Percentiles rank a stretch among this genome's conserved stretches.
These are phyloP conservation scores for Tetracentron sinense DNA, from an alignment of 164 flowering plant genomes.

Conservation along the genomic window DNA sequence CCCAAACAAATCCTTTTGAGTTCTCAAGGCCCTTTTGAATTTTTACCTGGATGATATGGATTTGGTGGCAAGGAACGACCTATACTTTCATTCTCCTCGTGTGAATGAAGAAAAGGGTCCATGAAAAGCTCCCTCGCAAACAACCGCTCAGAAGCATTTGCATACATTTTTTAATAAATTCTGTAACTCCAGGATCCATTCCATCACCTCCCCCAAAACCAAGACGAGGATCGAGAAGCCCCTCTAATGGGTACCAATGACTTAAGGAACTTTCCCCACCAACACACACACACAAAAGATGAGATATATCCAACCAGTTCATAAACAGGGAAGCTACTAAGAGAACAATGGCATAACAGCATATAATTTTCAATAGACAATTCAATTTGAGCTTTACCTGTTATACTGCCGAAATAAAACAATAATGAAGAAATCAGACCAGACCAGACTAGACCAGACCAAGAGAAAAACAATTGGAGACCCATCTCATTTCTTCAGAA, in stretches of 20 bases:
- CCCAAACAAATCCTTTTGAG: neutral
- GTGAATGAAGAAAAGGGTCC: slow-evolving; percentile 74
- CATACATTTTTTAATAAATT: slow-evolving; percentile 92
- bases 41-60: slow-evolving; percentile 36
- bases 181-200: slow-evolving; percentile 57
- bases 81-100: slow-evolving; percentile 45
- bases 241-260: neutral
- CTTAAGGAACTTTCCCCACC: too few relatives aligned
- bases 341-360: too few relatives aligned
- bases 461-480: too few relatives aligned
- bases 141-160: slow-evolving; percentile 64
- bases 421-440: too few relatives aligned
- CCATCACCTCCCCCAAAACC: slow-evolving; percentile 62
- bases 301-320: too few relatives aligned
- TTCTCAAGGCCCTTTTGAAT: slow-evolving; percentile 1
- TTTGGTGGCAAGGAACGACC: slow-evolving; percentile 23
- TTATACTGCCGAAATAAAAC: too few relatives aligned
- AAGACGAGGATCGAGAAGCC: neutral
- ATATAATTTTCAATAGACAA: too few relatives aligned
- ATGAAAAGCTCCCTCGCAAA: slow-evolving; percentile 70
- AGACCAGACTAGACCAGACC: too few relatives aligned
- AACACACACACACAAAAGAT: too few relatives aligned
- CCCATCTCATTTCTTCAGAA: too few relatives aligned
- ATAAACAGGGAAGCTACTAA: too few relatives aligned
- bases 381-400: too few relatives aligned